A percentile compares a stretch with the other conserved stretches of the same genome.
phyloP scores from a whole-genome alignment of 1,139 yeast species.

The Pichia sp. region DNA sequence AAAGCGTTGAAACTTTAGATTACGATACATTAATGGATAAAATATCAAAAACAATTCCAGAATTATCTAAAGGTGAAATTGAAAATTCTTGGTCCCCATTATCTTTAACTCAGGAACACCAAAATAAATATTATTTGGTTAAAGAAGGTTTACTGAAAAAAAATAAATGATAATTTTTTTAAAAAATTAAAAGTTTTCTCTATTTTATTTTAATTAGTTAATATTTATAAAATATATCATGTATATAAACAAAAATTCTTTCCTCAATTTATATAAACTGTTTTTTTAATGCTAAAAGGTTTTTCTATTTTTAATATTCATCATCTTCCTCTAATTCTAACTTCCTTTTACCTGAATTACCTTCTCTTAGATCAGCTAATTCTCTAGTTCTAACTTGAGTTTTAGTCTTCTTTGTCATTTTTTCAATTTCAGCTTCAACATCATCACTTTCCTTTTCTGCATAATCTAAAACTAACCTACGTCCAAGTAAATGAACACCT shows the following conservation, averaged over 20 bases:
- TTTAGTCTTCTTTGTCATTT: constrained; percentile 80
- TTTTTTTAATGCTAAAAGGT: too few relatives aligned
- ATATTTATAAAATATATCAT: too few relatives aligned
- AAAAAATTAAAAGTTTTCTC: too few relatives aligned
- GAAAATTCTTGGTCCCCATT: constrained; percentile 35
- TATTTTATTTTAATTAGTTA: too few relatives aligned
- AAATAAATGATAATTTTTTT: constrained; percentile 23
- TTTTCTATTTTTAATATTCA: constrained; percentile 20
- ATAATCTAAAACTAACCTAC: constrained; percentile 91
- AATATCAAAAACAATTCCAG: constrained; percentile 22
- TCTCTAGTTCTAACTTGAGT: constrained; percentile 77
- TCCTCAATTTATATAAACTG: too few relatives aligned
- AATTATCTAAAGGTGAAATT: constrained; percentile 32
- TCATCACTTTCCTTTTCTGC: constrained; percentile 78
- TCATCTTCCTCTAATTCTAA: constrained; percentile 35
- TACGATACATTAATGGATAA: constrained; percentile 27
- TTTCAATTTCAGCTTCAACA: constrained; percentile 85
- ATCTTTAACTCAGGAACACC: constrained; percentile 25
- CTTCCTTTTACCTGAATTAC: constrained; percentile 62
- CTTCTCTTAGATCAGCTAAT: constrained; percentile 61
- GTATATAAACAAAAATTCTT: too few relatives aligned
- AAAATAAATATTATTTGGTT: constrained; percentile 34
- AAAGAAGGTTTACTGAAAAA: constrained; percentile 36
- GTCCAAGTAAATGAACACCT: constrained; percentile 95
- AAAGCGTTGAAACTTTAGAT: constrained; percentile 17